phyloP scores from a whole-genome alignment of 1,284 basidiomycete genomes.

The Ustilago cynodontis region DNA sequence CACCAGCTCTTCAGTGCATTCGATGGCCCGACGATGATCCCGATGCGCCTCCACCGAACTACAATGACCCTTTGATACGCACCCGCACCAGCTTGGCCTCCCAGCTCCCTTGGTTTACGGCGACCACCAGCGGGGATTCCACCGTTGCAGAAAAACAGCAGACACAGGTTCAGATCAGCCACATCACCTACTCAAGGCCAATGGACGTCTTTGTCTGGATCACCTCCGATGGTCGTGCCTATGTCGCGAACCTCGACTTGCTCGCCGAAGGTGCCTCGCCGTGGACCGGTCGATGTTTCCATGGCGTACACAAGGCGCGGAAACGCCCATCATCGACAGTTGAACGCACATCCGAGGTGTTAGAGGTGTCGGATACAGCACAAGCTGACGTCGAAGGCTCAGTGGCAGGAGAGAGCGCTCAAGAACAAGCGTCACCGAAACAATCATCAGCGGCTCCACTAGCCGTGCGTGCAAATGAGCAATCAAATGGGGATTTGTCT shows the following conservation, averaged over 20 bases:
- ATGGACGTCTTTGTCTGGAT: slow-evolving; percentile 66
- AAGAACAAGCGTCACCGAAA: background rate
- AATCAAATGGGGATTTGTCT: slow-evolving; percentile 5
- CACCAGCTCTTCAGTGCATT: slow-evolving; percentile 65
- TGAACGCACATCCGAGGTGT: background rate
- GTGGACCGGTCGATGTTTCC: slow-evolving; percentile 57
- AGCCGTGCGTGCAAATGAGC: background rate
- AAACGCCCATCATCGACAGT: slow-evolving; percentile 23
- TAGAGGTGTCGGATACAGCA: background rate
- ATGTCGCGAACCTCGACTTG: slow-evolving; percentile 50
- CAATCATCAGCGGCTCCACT: background rate
- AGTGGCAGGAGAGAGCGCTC: background rate
- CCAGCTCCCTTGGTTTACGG: slow-evolving; percentile 44
- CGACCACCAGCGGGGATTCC: background rate
- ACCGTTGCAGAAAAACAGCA: background rate
- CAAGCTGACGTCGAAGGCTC: background rate
- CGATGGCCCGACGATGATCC: slow-evolving; percentile 61
- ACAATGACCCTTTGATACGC: slow-evolving; percentile 37
- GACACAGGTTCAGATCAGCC: slow-evolving; percentile 24
- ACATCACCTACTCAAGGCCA: slow-evolving; percentile 56
- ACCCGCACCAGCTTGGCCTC: slow-evolving; percentile 51
- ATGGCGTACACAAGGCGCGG: slow-evolving; percentile 33
- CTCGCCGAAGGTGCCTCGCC: slow-evolving; percentile 29
- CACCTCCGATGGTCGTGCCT: slow-evolving; percentile 60
- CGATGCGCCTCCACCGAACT: slow-evolving; percentile 28